A percentile compares a stretch with the other conserved stretches of the same genome.
Conservation (phyloP, 805 yeast genomes). For the Kluyveromyces starmeri region DNA sequence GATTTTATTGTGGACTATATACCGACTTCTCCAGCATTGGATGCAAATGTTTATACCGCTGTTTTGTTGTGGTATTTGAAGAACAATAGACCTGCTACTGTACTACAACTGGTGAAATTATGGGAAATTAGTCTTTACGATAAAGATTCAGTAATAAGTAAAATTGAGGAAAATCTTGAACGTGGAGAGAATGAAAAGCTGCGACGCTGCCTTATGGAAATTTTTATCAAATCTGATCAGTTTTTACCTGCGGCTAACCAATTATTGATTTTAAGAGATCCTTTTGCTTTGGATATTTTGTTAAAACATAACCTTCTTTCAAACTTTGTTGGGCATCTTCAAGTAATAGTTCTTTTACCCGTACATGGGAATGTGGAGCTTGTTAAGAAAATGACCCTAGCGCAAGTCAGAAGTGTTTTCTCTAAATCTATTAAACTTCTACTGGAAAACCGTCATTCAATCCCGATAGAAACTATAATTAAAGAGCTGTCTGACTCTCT, state of each 20-base stretch:
- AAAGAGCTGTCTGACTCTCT: constrained; percentile 36
- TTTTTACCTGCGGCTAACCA: constrained; percentile 58
- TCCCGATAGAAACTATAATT: constrained; percentile 46
- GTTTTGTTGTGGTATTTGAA: constrained; percentile 39
- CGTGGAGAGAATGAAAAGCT: constrained; percentile 24
- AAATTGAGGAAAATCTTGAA: constrained; percentile 40
- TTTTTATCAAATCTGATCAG: constrained; percentile 50
- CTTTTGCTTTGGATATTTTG: constrained; percentile 46
- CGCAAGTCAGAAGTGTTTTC: constrained; percentile 33
- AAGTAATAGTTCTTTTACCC: constrained; percentile 40
- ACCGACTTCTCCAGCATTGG: constrained; percentile 41
- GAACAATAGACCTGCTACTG: constrained; percentile 27
- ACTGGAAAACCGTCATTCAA: constrained; percentile 56
- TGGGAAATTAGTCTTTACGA: constrained; percentile 59
- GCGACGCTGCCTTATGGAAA: constrained; percentile 38
- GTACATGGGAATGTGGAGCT: constrained; percentile 29
- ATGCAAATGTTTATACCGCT: constrained; percentile 35
- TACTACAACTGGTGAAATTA: constrained; percentile 35
- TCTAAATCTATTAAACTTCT: constrained; percentile 42
- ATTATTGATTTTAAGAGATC: constrained; percentile 47
- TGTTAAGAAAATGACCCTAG: constrained; percentile 34
- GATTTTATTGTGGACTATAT: constrained; percentile 41
- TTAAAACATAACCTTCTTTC: constrained; percentile 54
- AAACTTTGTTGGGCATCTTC: constrained; percentile 39
- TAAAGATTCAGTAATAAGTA: constrained; percentile 32